Conservation (phyloP, 805 yeast genomes). For the Scheffersomyces amazonensis region DNA sequence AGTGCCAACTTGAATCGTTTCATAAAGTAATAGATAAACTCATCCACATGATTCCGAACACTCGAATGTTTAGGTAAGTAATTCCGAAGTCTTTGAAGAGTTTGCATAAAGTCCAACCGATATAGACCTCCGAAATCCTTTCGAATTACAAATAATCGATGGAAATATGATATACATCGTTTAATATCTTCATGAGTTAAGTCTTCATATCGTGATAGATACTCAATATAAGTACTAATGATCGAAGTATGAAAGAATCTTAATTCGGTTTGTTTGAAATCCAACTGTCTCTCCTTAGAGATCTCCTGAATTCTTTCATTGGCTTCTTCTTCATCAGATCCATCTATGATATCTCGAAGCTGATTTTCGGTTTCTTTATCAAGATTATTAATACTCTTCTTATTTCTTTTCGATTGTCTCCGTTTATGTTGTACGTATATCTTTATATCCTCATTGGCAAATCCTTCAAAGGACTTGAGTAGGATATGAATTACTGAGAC, state of each 20-base stretch:
- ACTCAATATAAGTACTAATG: slow-evolving; percentile 63
- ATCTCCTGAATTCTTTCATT: slow-evolving; percentile 31
- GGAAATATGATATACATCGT: slow-evolving; percentile 65
- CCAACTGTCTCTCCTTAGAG: slow-evolving; percentile 46
- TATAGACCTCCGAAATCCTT: slow-evolving; percentile 57
- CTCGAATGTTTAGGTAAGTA: slow-evolving; percentile 46
- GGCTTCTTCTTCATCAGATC: slow-evolving; percentile 32
- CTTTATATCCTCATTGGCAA: slow-evolving; percentile 54
- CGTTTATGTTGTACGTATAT: slow-evolving; percentile 48
- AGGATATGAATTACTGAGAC: slow-evolving; percentile 65
- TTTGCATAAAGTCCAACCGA: slow-evolving; percentile 71
- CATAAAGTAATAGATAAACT: slow-evolving; percentile 66
- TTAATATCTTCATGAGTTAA: slow-evolving; percentile 58
- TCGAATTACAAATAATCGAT: slow-evolving; percentile 59
- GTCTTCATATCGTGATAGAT: slow-evolving; percentile 60
- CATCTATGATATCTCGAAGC: slow-evolving; percentile 26
- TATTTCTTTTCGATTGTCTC: slow-evolving; percentile 25
- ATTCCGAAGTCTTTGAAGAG: slow-evolving; percentile 47
- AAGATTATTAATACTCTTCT: slow-evolving; percentile 19
- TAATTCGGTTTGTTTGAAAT: slow-evolving; percentile 38
- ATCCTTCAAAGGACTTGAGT: slow-evolving; percentile 64
- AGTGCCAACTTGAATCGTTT: slow-evolving; percentile 49
- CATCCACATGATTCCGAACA: slow-evolving; percentile 58
- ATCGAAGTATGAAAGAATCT: slow-evolving; percentile 56
- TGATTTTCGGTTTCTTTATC: slow-evolving; percentile 22